Percentiles rank a stretch among this genome's conserved stretches.
These are phyloP conservation scores for Elasticomyces elasticus DNA, from an alignment of 495 filamentous ascomycete genomes.

Conservation along the genomic window DNA sequence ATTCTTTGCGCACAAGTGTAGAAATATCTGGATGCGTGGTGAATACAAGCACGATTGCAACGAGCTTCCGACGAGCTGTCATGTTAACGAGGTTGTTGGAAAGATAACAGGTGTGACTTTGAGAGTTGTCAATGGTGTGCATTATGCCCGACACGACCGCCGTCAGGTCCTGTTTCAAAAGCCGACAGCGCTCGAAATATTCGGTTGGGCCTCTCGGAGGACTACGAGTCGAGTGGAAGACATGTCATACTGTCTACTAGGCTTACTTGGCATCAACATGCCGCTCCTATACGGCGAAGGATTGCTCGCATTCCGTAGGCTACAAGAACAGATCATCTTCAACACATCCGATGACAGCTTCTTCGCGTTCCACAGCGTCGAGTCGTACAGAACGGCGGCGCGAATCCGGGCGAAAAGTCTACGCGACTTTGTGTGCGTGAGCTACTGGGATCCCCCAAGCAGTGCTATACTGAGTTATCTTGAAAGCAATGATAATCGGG, in stretches of 20 bases:
- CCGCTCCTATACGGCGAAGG: slow-evolving; percentile 34
- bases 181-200: slow-evolving; percentile 14
- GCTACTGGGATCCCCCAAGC: too few relatives aligned
- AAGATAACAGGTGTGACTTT: background rate
- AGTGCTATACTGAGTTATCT: too few relatives aligned
- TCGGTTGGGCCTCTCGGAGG: slow-evolving; percentile 17
- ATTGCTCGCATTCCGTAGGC: slow-evolving; percentile 24
- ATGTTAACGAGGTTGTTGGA: too few relatives aligned
- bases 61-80: too few relatives aligned
- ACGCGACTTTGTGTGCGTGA: too few relatives aligned
- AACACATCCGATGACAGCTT: slow-evolving; percentile 10
- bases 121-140: background rate
- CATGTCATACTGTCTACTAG: slow-evolving; percentile 30
- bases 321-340: slow-evolving; percentile 27
- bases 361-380: too few relatives aligned
- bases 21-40: too few relatives aligned
- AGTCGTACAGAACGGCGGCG: too few relatives aligned
- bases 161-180: background rate
- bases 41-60: too few relatives aligned
- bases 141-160: too few relatives aligned
- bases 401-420: too few relatives aligned
- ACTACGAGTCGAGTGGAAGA: slow-evolving; percentile 22
- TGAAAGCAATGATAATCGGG: too few relatives aligned
- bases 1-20: slow-evolving; percentile 1
- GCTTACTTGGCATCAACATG: slow-evolving; percentile 31